These are phyloP conservation scores for Lentinula guzmanii DNA, from an alignment of 768 basidiomycete species.

Conservation along the genomic window DNA sequence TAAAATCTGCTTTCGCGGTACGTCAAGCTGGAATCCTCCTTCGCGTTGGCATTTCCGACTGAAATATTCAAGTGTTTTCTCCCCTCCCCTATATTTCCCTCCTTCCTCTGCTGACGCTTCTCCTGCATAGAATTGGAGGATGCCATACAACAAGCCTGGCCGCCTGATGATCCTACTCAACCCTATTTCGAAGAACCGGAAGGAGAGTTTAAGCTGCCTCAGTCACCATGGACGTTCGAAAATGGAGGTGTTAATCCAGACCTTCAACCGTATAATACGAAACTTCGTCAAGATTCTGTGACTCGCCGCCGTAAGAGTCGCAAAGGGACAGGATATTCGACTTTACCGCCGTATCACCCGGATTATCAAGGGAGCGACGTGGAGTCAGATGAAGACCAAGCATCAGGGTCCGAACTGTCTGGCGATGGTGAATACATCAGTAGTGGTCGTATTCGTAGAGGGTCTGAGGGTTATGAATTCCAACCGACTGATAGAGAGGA, in stretches of 20 bases:
- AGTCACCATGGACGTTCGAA: slow-evolving; percentile 84
- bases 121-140: not conserved
- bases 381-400: slow-evolving; percentile 20
- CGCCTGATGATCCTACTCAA: slow-evolving; percentile 61
- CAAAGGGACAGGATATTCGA: slow-evolving; percentile 30
- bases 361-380: slow-evolving; percentile 44
- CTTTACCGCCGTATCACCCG: slow-evolving; percentile 73
- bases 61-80: not conserved
- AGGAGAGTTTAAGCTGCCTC: slow-evolving; percentile 41
- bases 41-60: not conserved
- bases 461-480: slow-evolving; percentile 83
- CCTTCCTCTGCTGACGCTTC: not conserved
- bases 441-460: slow-evolving; percentile 43
- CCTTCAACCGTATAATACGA: slow-evolving; percentile 57
- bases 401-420: slow-evolving; percentile 23
- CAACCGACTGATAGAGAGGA: slow-evolving; percentile 55
- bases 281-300: slow-evolving; percentile 20
- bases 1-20: not conserved
- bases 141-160: slow-evolving; percentile 40
- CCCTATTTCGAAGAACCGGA: slow-evolving; percentile 22
- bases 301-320: slow-evolving; percentile 16
- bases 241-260: slow-evolving; percentile 71
- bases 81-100: too few relatives aligned
- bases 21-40: not conserved
- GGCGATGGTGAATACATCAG: slow-evolving; percentile 20